Evolutionary conservation across 75 land plant species (phyloP).

Genomic region (Selaginella moellendorffii): DNA sequence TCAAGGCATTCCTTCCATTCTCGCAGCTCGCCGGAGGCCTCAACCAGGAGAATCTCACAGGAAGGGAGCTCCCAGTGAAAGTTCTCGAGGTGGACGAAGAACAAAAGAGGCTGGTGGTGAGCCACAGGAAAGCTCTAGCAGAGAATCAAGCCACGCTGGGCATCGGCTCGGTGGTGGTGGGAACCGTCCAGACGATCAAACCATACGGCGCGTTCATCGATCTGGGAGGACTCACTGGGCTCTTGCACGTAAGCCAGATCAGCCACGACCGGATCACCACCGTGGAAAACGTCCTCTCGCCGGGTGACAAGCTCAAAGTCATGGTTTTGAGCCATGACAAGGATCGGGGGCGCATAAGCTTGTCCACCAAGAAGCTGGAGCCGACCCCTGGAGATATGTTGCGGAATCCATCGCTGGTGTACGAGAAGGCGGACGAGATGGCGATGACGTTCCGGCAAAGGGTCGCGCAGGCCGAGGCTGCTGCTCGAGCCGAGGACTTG

Average conservation of each 20-base stretch:
- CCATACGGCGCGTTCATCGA: constrained; percentile 97
- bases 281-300: constrained; percentile 76
- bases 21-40: background rate
- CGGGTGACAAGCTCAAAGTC: constrained; percentile 93
- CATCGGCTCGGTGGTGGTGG: constrained; percentile 85
- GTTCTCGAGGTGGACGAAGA: constrained; percentile 93
- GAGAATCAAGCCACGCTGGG: constrained; percentile 81
- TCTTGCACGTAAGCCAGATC: constrained; percentile 94
- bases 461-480: constrained; percentile 97
- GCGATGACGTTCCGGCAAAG: constrained; percentile 96
- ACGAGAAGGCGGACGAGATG: constrained; percentile 99
- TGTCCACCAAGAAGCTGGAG: constrained; percentile 96
- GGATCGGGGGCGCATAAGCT: constrained; percentile 89
- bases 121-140: constrained; percentile 87
- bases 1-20: constrained; percentile 4
- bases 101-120: constrained; percentile 70
- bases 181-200: constrained; percentile 85
- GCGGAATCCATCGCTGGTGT: constrained; percentile 87
- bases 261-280: constrained; percentile 92
- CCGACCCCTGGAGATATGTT: constrained; percentile 99
- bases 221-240: constrained; percentile 85
- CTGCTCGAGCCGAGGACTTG: constrained; percentile 96
- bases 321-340: constrained; percentile 96
- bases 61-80: constrained; percentile 66
- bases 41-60: constrained; percentile 58